Evolutionary conservation across 2,329 filamentous ascomycete genomes (phyloP).

Genomic region (Talaromyces sp.): DNA sequence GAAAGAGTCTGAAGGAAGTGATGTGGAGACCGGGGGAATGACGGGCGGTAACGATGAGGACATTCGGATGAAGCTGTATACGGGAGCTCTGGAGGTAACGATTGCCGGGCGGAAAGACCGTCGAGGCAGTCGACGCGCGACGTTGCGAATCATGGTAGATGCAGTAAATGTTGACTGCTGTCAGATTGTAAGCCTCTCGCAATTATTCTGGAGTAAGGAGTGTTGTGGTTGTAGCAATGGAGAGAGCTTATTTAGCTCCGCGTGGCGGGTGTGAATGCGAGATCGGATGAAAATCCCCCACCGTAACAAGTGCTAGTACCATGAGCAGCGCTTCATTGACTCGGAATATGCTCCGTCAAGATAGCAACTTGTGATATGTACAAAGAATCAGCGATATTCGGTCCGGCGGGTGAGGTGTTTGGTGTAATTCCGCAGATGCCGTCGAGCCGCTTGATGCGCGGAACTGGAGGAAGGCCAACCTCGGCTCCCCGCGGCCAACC

Average conservation of each 20-base stretch:
- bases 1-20: slow-evolving; percentile 71
- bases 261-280: neutral
- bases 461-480: neutral
- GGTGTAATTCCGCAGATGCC: slow-evolving; percentile 9
- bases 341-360: neutral
- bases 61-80: slow-evolving; percentile 51
- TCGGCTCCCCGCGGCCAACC: slow-evolving; percentile 22
- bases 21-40: slow-evolving; percentile 60
- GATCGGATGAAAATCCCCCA: neutral
- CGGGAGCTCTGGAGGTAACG: slow-evolving; percentile 33
- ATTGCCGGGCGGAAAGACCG: slow-evolving; percentile 26
- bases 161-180: neutral
- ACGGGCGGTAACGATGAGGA: slow-evolving; percentile 55
- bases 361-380: neutral
- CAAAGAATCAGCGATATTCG: slow-evolving; percentile 6
- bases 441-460: neutral
- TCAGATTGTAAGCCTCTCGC: neutral
- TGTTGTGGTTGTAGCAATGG: neutral
- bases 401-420: neutral
- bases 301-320: neutral
- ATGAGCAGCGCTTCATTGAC: neutral
- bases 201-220: neutral
- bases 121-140: slow-evolving; percentile 39
- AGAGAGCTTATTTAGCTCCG: neutral
- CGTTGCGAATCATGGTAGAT: slow-evolving; percentile 36